Conservation (phyloP, 2,329 filamentous ascomycete genomes). For the Alternaria triticimaculans region DNA sequence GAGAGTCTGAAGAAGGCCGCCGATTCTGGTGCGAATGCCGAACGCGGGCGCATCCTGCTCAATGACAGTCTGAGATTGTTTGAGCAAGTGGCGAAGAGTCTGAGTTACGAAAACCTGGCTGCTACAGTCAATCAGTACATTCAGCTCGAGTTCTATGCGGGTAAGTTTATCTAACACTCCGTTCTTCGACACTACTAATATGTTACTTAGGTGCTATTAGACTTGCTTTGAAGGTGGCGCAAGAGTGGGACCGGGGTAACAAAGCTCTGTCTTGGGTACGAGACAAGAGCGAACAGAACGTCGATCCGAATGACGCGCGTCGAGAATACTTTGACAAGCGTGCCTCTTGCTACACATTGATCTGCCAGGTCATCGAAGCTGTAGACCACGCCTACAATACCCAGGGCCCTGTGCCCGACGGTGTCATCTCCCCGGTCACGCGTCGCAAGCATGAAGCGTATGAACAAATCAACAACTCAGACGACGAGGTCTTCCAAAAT, state of each 20-base stretch:
- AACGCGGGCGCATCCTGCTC: conserved; percentile 77
- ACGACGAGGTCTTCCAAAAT: conserved; percentile 93
- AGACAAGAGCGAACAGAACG: conserved; percentile 76
- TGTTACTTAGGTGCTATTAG: conserved; percentile 73
- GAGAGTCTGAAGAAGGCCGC: conserved; percentile 89
- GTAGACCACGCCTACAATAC: conserved; percentile 74
- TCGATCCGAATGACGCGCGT: conserved; percentile 72
- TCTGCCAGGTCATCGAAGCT: conserved; percentile 79
- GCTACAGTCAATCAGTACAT: conserved; percentile 81
- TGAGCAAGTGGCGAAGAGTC: conserved; percentile 81
- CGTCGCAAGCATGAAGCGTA: conserved; percentile 89
- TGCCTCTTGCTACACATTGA: conserved; percentile 82
- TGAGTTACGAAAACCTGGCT: conserved; percentile 81
- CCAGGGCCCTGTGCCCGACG: conserved; percentile 78
- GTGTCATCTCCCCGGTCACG: conserved; percentile 74
- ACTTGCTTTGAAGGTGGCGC: conserved; percentile 81
- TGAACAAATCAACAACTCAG: conserved; percentile 83
- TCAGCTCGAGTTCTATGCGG: conserved; percentile 85
- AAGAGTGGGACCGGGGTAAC: conserved; percentile 86
- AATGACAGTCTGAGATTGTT: conserved; percentile 91
- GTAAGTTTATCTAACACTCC: conserved; percentile 18
- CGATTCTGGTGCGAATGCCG: conserved; percentile 77
- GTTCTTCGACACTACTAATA: background rate
- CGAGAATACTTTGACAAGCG: conserved; percentile 72
- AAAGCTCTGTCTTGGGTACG: conserved; percentile 84